These are phyloP conservation scores for Teratosphaeria epicoccoides DNA, from an alignment of 2,329 filamentous ascomycete genomes.

Conservation along the genomic window DNA sequence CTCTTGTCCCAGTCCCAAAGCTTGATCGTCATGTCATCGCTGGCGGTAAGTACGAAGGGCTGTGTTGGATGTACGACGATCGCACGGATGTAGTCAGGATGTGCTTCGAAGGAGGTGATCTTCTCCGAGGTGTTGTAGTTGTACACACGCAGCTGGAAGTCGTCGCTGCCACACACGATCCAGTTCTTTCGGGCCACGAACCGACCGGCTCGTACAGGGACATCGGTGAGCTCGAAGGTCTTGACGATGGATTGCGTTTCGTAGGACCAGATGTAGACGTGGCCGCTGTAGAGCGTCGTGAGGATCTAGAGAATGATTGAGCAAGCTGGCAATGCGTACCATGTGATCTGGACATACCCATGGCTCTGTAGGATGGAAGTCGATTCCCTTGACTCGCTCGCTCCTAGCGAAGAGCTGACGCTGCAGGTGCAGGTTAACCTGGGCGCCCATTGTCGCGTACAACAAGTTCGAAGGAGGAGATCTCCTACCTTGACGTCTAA, in stretches of 20 bases:
- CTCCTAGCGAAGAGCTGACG: slow-evolving; percentile 78
- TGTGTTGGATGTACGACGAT: slow-evolving; percentile 93
- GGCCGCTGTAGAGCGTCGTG: slow-evolving; percentile 92
- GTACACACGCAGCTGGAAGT: slow-evolving; percentile 83
- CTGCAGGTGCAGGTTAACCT: slow-evolving; percentile 40
- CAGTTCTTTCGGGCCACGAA: slow-evolving; percentile 98
- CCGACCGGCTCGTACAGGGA: slow-evolving; percentile 89
- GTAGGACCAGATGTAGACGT: slow-evolving; percentile 99
- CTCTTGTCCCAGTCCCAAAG: slow-evolving; percentile 98
- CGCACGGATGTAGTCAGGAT: slow-evolving; percentile 95
- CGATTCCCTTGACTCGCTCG: slow-evolving; percentile 92
- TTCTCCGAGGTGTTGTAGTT: slow-evolving; percentile 99
- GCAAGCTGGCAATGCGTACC: not conserved
- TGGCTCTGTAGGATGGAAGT: slow-evolving; percentile 94
- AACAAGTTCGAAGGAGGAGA: not conserved
- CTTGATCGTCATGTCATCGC: slow-evolving; percentile 97
- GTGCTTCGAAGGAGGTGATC: slow-evolving; percentile 92
- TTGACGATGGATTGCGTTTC: slow-evolving; percentile 95
- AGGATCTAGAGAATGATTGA: slow-evolving; percentile 42
- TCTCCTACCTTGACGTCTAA: slow-evolving; percentile 47
- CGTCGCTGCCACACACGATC: slow-evolving; percentile 64
- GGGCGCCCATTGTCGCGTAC: slow-evolving; percentile 26
- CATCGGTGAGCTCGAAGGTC: slow-evolving; percentile 97
- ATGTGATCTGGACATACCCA: slow-evolving; percentile 54
- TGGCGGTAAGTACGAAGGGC: slow-evolving; percentile 89